Percentiles rank a stretch among this genome's conserved stretches.
Conservation (phyloP, 1,139 yeast species). For the Lodderomyces margitis region DNA sequence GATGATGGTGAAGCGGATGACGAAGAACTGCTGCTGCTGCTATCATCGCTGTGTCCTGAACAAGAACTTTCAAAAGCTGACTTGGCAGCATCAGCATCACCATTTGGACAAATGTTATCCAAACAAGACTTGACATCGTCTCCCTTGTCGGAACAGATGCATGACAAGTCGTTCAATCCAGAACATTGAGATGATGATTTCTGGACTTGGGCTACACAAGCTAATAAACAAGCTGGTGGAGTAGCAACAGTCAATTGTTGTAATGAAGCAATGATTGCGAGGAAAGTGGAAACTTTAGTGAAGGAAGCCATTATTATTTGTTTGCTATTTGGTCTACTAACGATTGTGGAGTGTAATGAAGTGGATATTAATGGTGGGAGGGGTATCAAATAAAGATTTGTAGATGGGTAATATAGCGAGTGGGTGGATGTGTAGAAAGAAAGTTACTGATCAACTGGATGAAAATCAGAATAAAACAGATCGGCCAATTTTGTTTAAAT, state of each 20-base stretch:
- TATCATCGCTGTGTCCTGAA: constrained; percentile 29
- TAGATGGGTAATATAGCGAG: no score
- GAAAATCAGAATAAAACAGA: no score
- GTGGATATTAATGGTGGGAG: neutral
- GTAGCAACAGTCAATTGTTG: constrained; percentile 54
- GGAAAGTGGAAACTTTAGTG: constrained; percentile 41
- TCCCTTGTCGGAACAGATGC: constrained; percentile 61
- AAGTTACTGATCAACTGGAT: no score
- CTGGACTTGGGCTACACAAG: constrained; percentile 76
- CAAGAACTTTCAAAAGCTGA: constrained; percentile 57
- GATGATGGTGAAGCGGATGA: constrained; percentile 30
- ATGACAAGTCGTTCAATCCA: constrained; percentile 58
- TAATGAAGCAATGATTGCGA: constrained; percentile 51
- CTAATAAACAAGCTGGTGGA: constrained; percentile 87
- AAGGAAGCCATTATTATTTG: constrained; percentile 15
- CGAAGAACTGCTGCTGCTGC: constrained; percentile 21
- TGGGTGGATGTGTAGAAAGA: no score
- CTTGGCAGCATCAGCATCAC: constrained; percentile 54
- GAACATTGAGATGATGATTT: constrained; percentile 50
- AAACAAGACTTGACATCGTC: constrained; percentile 58
- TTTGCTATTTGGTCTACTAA: neutral
- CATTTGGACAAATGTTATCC: constrained; percentile 62
- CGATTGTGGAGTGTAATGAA: no score
- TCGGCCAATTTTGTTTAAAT: no score
- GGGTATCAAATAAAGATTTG: neutral